phyloP scores from a whole-genome alignment of 2,329 filamentous ascomycete species.

The Leptographium procerum region DNA sequence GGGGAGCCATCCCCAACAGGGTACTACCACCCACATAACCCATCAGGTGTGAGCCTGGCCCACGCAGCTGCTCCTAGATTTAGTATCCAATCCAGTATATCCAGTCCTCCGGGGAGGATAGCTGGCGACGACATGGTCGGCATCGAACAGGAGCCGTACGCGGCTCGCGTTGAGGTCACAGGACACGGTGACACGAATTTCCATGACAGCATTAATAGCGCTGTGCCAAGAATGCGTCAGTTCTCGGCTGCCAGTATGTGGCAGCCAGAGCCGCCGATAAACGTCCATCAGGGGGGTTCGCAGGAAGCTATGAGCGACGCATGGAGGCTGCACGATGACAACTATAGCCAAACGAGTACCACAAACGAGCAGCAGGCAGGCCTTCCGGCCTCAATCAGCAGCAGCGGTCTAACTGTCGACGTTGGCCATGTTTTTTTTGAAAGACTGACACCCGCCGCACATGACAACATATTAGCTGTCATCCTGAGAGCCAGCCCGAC shows the following conservation, averaged over 20 bases:
- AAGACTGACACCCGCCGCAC: slow-evolving; percentile 21
- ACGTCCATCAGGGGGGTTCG: not conserved
- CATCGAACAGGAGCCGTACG: not conserved
- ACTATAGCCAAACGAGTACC: not conserved
- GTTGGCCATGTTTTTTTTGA: not conserved
- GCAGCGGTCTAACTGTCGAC: slow-evolving; percentile 23
- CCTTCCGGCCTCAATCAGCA: not conserved
- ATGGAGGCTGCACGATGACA: not conserved
- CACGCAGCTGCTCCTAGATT: not conserved
- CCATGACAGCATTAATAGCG: not conserved
- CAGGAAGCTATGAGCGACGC: not conserved
- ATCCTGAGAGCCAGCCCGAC: slow-evolving; percentile 45
- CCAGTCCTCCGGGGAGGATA: not conserved
- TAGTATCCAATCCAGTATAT: not conserved
- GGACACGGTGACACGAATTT: not conserved
- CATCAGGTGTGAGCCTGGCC: not conserved
- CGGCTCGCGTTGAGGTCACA: not conserved
- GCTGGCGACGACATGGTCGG: not conserved
- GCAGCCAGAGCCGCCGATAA: not conserved
- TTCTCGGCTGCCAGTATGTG: not conserved
- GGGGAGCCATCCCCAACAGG: not conserved
- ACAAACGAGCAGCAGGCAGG: not conserved
- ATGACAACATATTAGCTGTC: slow-evolving; percentile 52
- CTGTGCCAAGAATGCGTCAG: not conserved
- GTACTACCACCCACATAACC: not conserved